Evolutionary conservation across 768 basidiomycete genomes (phyloP).

Genomic region (Boletus coccyginus): DNA sequence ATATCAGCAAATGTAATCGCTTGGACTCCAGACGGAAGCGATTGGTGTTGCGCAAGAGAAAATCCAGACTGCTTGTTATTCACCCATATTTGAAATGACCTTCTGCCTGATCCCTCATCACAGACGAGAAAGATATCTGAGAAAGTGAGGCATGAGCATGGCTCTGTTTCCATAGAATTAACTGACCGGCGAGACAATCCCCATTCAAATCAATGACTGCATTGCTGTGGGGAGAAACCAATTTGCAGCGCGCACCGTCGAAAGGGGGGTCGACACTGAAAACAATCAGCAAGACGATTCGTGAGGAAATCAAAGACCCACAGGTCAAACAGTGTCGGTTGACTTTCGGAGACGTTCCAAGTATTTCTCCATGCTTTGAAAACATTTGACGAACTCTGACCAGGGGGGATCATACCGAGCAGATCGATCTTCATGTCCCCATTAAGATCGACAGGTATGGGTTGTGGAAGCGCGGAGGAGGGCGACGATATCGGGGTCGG

Average conservation of each 20-base stretch:
- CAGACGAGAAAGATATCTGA: slow-evolving; percentile 90
- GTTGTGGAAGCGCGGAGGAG: slow-evolving; percentile 69
- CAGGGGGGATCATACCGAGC: slow-evolving; percentile 58
- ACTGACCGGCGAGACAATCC: slow-evolving; percentile 85
- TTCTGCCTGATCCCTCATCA: slow-evolving; percentile 53
- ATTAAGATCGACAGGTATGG: slow-evolving; percentile 81
- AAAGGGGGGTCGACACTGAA: slow-evolving; percentile 59
- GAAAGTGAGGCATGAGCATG: slow-evolving; percentile 1
- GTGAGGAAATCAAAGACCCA: slow-evolving; percentile 34
- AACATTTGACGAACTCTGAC: slow-evolving; percentile 32
- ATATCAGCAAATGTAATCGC: slow-evolving; percentile 88
- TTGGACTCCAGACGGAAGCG: slow-evolving; percentile 74
- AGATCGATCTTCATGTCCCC: slow-evolving; percentile 91
- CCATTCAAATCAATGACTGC: slow-evolving; percentile 93
- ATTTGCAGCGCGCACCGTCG: slow-evolving; percentile 60
- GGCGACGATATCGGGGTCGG: slow-evolving; percentile 50
- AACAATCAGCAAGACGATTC: slow-evolving; percentile 5
- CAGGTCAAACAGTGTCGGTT: slow-evolving; percentile 64
- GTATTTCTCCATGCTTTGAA: slow-evolving; percentile 80
- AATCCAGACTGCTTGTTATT: slow-evolving; percentile 82
- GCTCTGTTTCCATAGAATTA: neutral
- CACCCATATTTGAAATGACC: slow-evolving; percentile 88
- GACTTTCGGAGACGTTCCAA: slow-evolving; percentile 59
- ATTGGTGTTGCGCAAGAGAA: slow-evolving; percentile 59
- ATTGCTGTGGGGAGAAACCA: slow-evolving; percentile 92